Base-by-base conservation (phyloP, 2,329 filamentous ascomycete genomes). In the Sporothrix euskadiensis region DNA sequence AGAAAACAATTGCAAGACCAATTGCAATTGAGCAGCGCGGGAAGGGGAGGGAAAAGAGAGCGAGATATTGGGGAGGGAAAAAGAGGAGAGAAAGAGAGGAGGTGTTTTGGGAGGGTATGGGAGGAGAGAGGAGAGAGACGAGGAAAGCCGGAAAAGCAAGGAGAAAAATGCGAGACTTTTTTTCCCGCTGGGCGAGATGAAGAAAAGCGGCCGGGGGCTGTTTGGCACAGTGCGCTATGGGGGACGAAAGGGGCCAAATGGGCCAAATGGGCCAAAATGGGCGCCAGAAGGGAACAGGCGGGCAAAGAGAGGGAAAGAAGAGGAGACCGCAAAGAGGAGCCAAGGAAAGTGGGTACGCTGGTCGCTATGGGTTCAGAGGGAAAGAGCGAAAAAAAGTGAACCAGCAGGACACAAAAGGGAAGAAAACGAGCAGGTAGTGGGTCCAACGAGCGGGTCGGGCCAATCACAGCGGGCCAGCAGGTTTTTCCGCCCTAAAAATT, bases 1-100 rank as follows among this genome's bases (percentile, higher is more conserved):
- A 69, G 69, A 32, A 41, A 76, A 82, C 77, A 80, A 80, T 83
- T 85, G 87, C 87, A 89, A 89, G 69, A 76, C 82, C 77, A 80
- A 80, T 83, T 85, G 87, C 87, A 89, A 89, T 87, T 88, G 88
- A 81, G 80, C 54, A 44, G 71, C 54, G 72, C 66, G 66, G 71
- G 57, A 73, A 72, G 47, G 68, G 61, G 57, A 39, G 32, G 47
- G 22, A 41, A 52, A 61, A 72, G 57, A 69, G 44, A 47, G 39
- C 30, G 49, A 26, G 69, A 52, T 44, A 32, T 71, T 69, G 68
- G 71, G 47, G 32, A 49, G 52, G 73, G 39, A 66, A 68, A 66
- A 65, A 41, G 49, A 69, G 63, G 39, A 49, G n/a, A 26, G 47
- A 22, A 56, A 41, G n/a, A 65, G 47, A 71, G 41, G 41, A 65